Conservation (phyloP, 2,329 filamentous ascomycete species). For the Zasmidium citrigriseum region DNA sequence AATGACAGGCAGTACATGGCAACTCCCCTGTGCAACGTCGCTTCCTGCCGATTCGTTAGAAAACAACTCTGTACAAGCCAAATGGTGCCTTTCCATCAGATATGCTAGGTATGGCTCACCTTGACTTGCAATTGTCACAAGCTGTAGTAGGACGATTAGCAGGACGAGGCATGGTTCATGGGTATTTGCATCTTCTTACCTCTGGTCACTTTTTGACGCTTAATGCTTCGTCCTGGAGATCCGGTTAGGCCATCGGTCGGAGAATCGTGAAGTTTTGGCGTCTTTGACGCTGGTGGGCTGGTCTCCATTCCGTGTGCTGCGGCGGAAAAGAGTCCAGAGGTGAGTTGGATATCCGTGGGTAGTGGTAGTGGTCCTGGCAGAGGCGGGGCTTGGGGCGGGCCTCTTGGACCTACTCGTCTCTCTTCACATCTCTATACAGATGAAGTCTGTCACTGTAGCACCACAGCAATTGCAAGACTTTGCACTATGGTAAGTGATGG, state of each 20-base stretch:
- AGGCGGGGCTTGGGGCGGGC: neutral
- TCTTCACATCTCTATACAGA: neutral
- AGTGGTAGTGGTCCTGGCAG: too few species aligned
- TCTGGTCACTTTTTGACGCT: slow-evolving; percentile 29
- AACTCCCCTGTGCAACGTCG: slow-evolving; percentile 43
- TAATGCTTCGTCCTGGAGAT: slow-evolving; percentile 12
- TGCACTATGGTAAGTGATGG: too few species aligned
- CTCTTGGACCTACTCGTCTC: too few species aligned
- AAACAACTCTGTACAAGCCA: too few species aligned
- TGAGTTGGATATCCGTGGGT: neutral
- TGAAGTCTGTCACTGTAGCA: too few species aligned
- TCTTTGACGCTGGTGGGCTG: neutral
- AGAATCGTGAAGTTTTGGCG: neutral
- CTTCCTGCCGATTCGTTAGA: slow-evolving; percentile 31
- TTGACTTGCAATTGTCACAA: slow-evolving; percentile 35
- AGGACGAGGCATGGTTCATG: slow-evolving; percentile 6
- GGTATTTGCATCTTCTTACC: slow-evolving; percentile 10
- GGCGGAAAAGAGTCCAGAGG: neutral
- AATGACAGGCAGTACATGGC: slow-evolving; percentile 42
- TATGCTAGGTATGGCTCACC: neutral
- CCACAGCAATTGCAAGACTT: too few species aligned
- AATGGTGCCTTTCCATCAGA: too few species aligned
- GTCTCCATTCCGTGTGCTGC: neutral
- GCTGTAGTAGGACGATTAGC: slow-evolving; percentile 16
- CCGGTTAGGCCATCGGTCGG: neutral